Evolutionary conservation across 2,329 filamentous ascomycete species (phyloP).

Genomic region (Calonectria leucothoes): DNA sequence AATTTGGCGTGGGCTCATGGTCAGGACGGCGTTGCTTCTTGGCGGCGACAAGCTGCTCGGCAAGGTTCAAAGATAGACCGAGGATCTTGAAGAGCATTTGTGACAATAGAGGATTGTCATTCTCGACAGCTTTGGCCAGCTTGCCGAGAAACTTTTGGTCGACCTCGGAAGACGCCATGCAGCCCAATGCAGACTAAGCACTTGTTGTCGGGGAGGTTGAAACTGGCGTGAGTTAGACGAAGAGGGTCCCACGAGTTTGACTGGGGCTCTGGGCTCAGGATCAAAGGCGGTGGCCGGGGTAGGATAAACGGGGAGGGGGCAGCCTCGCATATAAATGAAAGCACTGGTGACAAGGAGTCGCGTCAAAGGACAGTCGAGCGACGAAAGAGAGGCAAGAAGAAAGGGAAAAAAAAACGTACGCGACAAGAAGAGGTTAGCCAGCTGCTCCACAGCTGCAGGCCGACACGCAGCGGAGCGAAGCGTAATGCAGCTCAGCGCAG

Average conservation of each 20-base stretch:
- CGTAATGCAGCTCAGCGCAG: conserved; percentile 37
- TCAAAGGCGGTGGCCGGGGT: conserved; percentile 33
- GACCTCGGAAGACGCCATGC: conserved; percentile 95
- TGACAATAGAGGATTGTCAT: conserved; percentile 82
- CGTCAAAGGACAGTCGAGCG: conserved; percentile 25
- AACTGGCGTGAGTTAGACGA: conserved; percentile 29
- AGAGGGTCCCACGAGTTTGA: conserved; percentile 30
- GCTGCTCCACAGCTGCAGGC: conserved; percentile 42
- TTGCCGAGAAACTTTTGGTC: conserved; percentile 97
- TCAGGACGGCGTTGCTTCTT: conserved; percentile 87
- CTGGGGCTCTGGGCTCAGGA: conserved; percentile 36
- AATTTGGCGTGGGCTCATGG: conserved; percentile 79
- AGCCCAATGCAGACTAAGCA: conserved; percentile 29
- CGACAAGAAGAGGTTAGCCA: conserved; percentile 40
- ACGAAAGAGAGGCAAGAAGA: conserved; percentile 38
- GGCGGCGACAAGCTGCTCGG: conserved; percentile 84
- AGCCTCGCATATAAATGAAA: conserved; percentile 46
- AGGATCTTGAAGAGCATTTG: conserved; percentile 90
- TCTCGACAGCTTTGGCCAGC: conserved; percentile 83
- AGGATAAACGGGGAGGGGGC: conserved; percentile 30
- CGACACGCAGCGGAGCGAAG: conserved; percentile 35
- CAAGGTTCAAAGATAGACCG: conserved; percentile 89
- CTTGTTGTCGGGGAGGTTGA: conserved; percentile 13
- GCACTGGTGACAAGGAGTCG: conserved; percentile 40
- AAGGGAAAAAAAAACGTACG: conserved; percentile 30